phyloP scores from a whole-genome alignment of 1,284 basidiomycete genomes.

The Singerocomus inundabilis region DNA sequence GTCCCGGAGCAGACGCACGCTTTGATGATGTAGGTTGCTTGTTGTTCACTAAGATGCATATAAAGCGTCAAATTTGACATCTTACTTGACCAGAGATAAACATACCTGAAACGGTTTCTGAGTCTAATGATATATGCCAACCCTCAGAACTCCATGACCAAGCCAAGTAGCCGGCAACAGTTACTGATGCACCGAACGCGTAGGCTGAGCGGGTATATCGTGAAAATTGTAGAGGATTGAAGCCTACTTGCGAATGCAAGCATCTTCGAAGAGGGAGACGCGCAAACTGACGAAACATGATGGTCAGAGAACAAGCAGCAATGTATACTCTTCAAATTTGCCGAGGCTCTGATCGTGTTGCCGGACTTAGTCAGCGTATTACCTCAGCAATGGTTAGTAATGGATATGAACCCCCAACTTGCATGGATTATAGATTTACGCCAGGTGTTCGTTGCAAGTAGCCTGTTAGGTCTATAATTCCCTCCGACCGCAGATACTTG shows the following conservation, averaged over 20 bases:
- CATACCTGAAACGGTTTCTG: slow-evolving; percentile 28
- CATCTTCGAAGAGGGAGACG: slow-evolving; percentile 32
- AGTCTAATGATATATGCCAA: slow-evolving; percentile 29
- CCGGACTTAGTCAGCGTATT: slow-evolving; percentile 23
- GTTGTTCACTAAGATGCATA: slow-evolving; percentile 14
- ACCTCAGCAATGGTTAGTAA: slow-evolving; percentile 7
- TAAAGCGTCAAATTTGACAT: background rate
- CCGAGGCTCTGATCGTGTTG: slow-evolving; percentile 3
- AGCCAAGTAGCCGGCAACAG: slow-evolving; percentile 28
- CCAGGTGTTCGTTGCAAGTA: too few species aligned
- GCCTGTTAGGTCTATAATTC: too few species aligned
- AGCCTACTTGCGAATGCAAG: slow-evolving; percentile 27
- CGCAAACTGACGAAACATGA: slow-evolving; percentile 39
- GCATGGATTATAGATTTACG: too few species aligned
- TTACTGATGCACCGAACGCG: slow-evolving; percentile 28
- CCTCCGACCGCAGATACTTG: too few species aligned
- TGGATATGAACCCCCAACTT: too few species aligned
- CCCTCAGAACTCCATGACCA: slow-evolving; percentile 27
- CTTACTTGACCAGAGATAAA: background rate
- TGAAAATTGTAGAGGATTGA: slow-evolving; percentile 11
- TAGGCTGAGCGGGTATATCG: slow-evolving; percentile 25
- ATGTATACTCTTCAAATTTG: slow-evolving; percentile 21
- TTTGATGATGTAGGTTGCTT: slow-evolving; percentile 7
- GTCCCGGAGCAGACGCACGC: slow-evolving; percentile 2
- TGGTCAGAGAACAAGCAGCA: slow-evolving; percentile 5